Percentiles rank a stretch among this genome's conserved stretches.
Evolutionary conservation across 2,329 filamentous ascomycete genomes (phyloP).

Genomic region (Orbilia ellipsospora): DNA sequence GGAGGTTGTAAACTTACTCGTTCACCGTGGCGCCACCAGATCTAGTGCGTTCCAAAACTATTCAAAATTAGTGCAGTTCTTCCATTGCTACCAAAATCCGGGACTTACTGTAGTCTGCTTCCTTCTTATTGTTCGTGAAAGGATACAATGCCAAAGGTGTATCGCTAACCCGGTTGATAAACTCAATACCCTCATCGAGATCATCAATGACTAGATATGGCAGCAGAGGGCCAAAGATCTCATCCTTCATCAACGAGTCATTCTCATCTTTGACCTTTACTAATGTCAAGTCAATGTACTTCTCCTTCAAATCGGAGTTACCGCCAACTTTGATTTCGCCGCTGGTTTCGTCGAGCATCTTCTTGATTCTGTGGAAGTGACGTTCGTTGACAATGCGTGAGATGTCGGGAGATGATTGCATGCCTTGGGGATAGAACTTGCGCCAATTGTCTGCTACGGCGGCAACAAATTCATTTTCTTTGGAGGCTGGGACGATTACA

Average conservation of each 20-base stretch:
- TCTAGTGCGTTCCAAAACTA: conserved; percentile 72
- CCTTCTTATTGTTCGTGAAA: conserved; percentile 73
- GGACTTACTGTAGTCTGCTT: conserved; percentile 72
- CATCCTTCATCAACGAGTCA: conserved; percentile 81
- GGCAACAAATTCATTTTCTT: conserved; percentile 73
- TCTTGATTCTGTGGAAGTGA: conserved; percentile 85
- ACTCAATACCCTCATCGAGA: conserved; percentile 84
- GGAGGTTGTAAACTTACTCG: conserved; percentile 65
- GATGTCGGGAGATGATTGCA: conserved; percentile 80
- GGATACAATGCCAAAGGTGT: conserved; percentile 86
- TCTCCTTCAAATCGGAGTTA: conserved; percentile 78
- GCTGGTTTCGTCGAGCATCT: conserved; percentile 84
- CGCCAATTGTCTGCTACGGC: conserved; percentile 77
- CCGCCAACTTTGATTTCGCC: conserved; percentile 91
- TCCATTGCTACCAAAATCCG: background rate
- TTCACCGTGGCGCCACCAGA: conserved; percentile 76
- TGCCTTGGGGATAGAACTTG: conserved; percentile 85
- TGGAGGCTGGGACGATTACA: conserved; percentile 76
- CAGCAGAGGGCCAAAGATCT: conserved; percentile 93
- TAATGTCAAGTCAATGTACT: conserved; percentile 92
- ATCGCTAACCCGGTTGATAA: conserved; percentile 81
- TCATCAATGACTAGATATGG: conserved; percentile 71
- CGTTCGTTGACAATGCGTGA: conserved; percentile 81
- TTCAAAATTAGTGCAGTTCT: conserved; percentile 47
- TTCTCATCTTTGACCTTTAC: conserved; percentile 80